Evolutionary conservation across 495 filamentous ascomycete genomes (phyloP), one percentile per base, ranked within the genome.

Genomic region (Tuber brumale): DNA sequence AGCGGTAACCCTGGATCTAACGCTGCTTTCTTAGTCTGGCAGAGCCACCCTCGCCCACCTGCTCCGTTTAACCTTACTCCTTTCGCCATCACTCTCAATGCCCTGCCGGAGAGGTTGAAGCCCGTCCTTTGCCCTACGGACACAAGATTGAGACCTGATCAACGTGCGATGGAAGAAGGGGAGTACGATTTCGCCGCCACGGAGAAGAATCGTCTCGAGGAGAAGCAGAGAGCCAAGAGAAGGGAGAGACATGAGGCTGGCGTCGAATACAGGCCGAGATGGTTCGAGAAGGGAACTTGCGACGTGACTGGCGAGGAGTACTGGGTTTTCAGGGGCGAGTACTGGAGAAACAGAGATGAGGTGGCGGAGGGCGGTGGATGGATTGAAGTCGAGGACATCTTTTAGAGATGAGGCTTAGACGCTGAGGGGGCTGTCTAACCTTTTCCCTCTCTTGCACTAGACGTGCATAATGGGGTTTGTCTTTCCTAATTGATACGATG

Each of bases 101-200:
- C 93, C 72, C 84, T 97, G 37, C 92, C 94, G 37, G 92, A 95
- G 14, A 87, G 87, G 14, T 88, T 99, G 70, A 86, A 85, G 48
- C 87, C 90, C 8, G 88, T 90, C 84, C 85, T 99, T 14, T 92
- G 95, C 48, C 96, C 96, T 8, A 99, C 95, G 0, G 95, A 99
- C 83, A 95, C 95, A 12, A 88, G 95, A 21, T 86, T 96, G 51
- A 88, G 95, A 27, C 96, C 95, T 0, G 95, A 99, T 83, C 95
- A 99, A 85, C 88, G 96, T n/a, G 95, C 95, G 0, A 99, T 99
- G 95, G 95, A 99, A 83, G 94, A 97, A 73, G 95, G 96, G 14
- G 90, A 94, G 83, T 99, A 99, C 81, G 94, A 97, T 80, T 85
- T 96, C 70, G 95, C 95, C 16, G 96, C 95, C 0, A 88, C 87